A percentile compares a stretch with the other conserved stretches of the same genome.
Evolutionary conservation across 352 stramenopile species (phyloP).

Genomic region (Globisporangium emineosum): DNA sequence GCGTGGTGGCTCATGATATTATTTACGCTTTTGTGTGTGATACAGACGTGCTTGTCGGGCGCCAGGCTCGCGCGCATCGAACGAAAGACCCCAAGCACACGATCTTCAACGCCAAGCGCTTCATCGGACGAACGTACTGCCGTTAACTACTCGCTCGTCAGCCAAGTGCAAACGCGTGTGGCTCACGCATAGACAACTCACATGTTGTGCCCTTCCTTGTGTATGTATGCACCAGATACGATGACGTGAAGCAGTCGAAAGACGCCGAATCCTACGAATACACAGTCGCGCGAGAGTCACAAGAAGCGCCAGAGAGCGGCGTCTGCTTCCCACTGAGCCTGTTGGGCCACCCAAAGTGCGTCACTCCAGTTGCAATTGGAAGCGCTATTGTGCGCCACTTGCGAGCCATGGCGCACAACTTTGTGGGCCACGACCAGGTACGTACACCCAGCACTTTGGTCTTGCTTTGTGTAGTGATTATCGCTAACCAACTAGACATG

Average conservation of each 20-base stretch:
- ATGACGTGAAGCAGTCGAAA: conserved; percentile 23
- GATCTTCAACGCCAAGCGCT: conserved; percentile 78
- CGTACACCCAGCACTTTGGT: neutral
- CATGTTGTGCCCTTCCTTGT: neutral
- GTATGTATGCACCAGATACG: conserved; percentile 22
- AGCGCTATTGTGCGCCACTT: conserved; percentile 42
- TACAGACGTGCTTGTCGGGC: conserved; percentile 45
- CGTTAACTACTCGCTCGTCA: neutral
- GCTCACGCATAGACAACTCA: neutral
- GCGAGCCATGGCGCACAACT: conserved; percentile 37
- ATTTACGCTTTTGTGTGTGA: neutral
- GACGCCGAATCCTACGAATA: conserved; percentile 48
- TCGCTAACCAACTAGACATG: neutral
- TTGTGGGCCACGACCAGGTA: conserved; percentile 63
- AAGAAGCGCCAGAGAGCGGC: conserved; percentile 15
- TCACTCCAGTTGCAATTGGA: conserved; percentile 46
- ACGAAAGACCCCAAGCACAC: conserved; percentile 57
- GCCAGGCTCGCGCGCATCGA: conserved; percentile 38
- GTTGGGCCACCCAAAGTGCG: conserved; percentile 35
- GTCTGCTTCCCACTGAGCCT: conserved; percentile 51
- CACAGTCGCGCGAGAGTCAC: conserved; percentile 17
- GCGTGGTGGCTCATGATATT: neutral
- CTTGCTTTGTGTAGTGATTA: neutral
- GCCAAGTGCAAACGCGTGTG: neutral
- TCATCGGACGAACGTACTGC: conserved; percentile 49